A percentile compares a stretch with the other conserved stretches of the same genome.
Evolutionary conservation across 129 eudicot species (phyloP).

Genomic region (Tagetes erecta): DNA sequence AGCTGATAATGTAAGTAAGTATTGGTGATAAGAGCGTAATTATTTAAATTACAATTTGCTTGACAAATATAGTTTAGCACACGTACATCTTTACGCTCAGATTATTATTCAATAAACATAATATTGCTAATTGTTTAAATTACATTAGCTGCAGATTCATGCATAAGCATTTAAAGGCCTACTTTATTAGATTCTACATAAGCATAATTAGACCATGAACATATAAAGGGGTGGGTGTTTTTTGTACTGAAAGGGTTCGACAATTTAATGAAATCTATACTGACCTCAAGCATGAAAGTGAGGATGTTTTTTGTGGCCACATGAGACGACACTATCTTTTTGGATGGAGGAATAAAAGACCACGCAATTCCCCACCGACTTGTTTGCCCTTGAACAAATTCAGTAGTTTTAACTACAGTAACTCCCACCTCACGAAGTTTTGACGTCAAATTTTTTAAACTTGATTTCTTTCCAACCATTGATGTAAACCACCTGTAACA

Average conservation of each 20-base stretch:
- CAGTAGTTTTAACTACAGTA: constrained; percentile 82
- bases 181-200: constrained; percentile 11
- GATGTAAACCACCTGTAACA: constrained; percentile 85
- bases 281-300: constrained; percentile 86
- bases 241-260: not conserved
- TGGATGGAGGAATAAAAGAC: constrained; percentile 81
- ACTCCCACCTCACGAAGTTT: constrained; percentile 75
- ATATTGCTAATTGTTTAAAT: not conserved
- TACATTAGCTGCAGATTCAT: not conserved
- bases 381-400: constrained; percentile 97
- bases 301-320: constrained; percentile 43
- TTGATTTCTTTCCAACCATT: constrained; percentile 90
- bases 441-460: constrained; percentile 58
- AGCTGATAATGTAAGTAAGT: not conserved
- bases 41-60: not conserved
- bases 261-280: not conserved
- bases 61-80: not conserved
- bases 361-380: constrained; percentile 97
- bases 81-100: constrained; percentile 1
- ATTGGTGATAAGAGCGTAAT: not conserved
- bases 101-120: constrained; percentile 2
- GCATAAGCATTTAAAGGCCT: not conserved
- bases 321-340: constrained; percentile 50
- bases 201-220: not conserved
- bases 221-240: not conserved